Evolutionary conservation across 257 asterid species (phyloP), one percentile per base, ranked within the genome.

Genomic region (Datura wrightii): DNA sequence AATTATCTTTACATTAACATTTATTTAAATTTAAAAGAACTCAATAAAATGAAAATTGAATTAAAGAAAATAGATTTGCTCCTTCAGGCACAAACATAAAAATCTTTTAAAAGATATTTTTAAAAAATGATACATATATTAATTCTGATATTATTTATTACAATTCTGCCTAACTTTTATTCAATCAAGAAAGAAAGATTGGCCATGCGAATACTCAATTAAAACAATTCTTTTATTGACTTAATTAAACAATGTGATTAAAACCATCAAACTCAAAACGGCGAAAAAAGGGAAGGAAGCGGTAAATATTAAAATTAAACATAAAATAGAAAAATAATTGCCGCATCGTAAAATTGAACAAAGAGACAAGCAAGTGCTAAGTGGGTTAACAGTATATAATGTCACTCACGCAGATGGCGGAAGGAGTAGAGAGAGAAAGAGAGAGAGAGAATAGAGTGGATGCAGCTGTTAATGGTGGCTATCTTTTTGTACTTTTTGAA

Each of bases 401-500:
- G 83, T 39, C 74, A 79, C 85, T 39, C 74, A 62, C 86, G 46
- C 87, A 85, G 85, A 88, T 85, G 81, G 88, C 87, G 82, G 80
- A 86, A 82, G 89, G 41, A 55, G 46, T 67, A 79, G 86, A 83
- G 88, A 86, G 84, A 86, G 86, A 83, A 36, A 85, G 44, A 54
- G 63, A 48, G 54, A 85, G 44, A 54, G 63, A 48, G 54, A 24
- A 78, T 48, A 78, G 52, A 78, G 63, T 78, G 82, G 10, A 8
- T 78, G 42, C 82, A 34, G 48, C 83, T 59, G 83, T 86, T 83
- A 52, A 84, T 88, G 86, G 85, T 89, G 89, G 3, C 6, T 82
- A 87, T 85, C 87, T 84, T 87, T 89, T 48, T 79, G 36, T 85
- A 80, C 79, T 66, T 13, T 72, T 90, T 72, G 55, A 79, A 85